Evolutionary conservation across 2,329 filamentous ascomycete genomes (phyloP).

Genomic region (Fusarium falciforme): DNA sequence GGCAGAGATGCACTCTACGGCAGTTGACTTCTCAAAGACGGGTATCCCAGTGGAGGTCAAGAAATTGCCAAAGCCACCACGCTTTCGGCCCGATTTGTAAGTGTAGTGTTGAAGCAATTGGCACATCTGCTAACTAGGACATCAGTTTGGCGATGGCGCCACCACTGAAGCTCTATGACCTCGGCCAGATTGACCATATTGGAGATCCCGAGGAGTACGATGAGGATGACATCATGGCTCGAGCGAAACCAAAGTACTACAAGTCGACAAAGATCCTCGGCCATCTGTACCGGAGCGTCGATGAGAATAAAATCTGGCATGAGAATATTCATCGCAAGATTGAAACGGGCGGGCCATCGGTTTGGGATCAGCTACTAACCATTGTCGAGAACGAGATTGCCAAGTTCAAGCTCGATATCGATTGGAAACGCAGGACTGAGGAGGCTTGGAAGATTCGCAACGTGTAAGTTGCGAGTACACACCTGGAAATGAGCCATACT

Average conservation of each 20-base stretch:
- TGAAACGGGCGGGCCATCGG: constrained; percentile 44
- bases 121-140: background rate
- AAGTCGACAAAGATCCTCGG: constrained; percentile 76
- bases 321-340: constrained; percentile 56
- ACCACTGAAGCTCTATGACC: constrained; percentile 57
- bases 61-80: constrained; percentile 54
- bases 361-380: constrained; percentile 58
- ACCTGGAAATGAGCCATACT: constrained; percentile 39
- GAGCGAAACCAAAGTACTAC: constrained; percentile 68
- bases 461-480: constrained; percentile 56
- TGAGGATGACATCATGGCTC: constrained; percentile 55
- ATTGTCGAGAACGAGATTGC: constrained; percentile 36
- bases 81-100: constrained; percentile 67
- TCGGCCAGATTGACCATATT: constrained; percentile 51
- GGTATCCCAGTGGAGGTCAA: constrained; percentile 68
- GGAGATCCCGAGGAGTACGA: constrained; percentile 50
- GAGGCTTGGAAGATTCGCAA: constrained; percentile 59
- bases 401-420: constrained; percentile 36
- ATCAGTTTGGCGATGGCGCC: constrained; percentile 60
- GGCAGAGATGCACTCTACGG: constrained; percentile 74
- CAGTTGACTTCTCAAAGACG: constrained; percentile 82
- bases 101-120: constrained; percentile 32
- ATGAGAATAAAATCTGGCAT: constrained; percentile 75
- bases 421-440: constrained; percentile 49
- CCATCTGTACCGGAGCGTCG: constrained; percentile 75